Evolutionary conservation across 306 rosid species (phyloP), one percentile per base, ranked within the genome.

Genomic region (Vigna trinervia): DNA sequence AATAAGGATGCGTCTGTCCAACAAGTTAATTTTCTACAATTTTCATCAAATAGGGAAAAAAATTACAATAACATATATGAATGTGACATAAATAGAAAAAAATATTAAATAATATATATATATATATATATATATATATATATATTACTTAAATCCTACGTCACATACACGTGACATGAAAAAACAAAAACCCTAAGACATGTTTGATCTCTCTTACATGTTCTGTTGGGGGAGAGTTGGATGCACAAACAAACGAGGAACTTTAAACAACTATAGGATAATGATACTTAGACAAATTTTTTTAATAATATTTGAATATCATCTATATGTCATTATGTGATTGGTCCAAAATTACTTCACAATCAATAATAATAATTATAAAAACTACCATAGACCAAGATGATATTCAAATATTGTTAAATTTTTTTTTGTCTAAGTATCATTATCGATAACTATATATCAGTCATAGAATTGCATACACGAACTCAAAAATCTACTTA

Each of bases 131-230:
- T 22, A 22, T 5, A 20, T 20, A 20, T 1, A 45, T n/a, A 28
- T 6, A 56, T 36, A 19, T 14, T 64, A 43, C 17, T 65, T 45
- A 43, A 5, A 69, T 46, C 32, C 41, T 50, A 30, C 15, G 12
- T 60, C 32, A 59, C 15, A 34, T 52, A 61, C 17, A 47, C 63
- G 67, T 65, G 38, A 23, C 54, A 38, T 65, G 34, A 63, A 64
- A 41, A 80, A 71, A 71, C 73, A 64, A 41, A 80, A 71, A 71
- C 73, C 77, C 73, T 30, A 80, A 67, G 17, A 12, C 48, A 48
- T 47, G 9, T 30, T 23, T 50, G 74, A 4, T 56, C 30, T 54
- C 50, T n/a, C 50, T n/a, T 36, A 34, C 14, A 34, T 11, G 52
- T 61, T 70, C 43, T 17, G 8, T 62, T 67, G 32, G 30, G 28